A percentile compares a stretch with the other conserved stretches of the same genome.
These are phyloP conservation scores for Cyphellophora attinorum DNA, from an alignment of 2,329 filamentous ascomycete species.

Conservation along the genomic window DNA sequence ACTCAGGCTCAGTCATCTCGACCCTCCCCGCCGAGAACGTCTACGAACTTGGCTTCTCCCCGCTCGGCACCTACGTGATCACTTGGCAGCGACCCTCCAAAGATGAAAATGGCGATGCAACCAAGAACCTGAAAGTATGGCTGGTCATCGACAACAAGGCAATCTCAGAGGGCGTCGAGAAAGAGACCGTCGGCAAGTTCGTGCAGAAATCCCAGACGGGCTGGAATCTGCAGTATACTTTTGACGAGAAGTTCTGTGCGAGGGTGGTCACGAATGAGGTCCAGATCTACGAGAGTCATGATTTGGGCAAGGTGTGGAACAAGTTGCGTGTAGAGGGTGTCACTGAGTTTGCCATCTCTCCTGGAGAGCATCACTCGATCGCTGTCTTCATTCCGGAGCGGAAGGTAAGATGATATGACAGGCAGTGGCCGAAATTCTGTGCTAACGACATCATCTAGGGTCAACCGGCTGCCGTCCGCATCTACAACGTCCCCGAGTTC, in stretches of 20 bases:
- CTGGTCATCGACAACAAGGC: conserved; percentile 61
- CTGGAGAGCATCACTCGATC: conserved; percentile 81
- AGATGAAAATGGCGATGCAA: conserved; percentile 85
- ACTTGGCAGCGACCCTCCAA: conserved; percentile 93
- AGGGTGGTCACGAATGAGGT: conserved; percentile 94
- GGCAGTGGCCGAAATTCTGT: conserved; percentile 1
- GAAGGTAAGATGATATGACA: conserved; percentile 54
- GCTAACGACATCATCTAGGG: conserved; percentile 46
- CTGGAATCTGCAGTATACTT: conserved; percentile 96
- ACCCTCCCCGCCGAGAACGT: conserved; percentile 72
- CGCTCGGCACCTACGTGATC: conserved; percentile 81
- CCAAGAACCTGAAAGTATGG: conserved; percentile 97
- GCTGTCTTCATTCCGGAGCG: conserved; percentile 92
- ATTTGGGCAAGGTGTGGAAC: conserved; percentile 84
- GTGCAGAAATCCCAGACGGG: conserved; percentile 93
- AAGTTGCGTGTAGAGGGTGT: conserved; percentile 90
- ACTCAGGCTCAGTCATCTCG: conserved; percentile 63
- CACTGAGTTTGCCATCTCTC: conserved; percentile 77
- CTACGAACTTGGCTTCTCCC: conserved; percentile 91
- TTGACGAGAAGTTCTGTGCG: conserved; percentile 87
- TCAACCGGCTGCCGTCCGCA: conserved; percentile 85
- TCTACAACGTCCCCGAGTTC: conserved; percentile 89
- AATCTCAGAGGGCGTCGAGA: conserved; percentile 53
- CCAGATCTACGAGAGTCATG: conserved; percentile 86
- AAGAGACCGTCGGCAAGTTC: conserved; percentile 69